These are phyloP conservation scores for Daldinia loculata DNA, from an alignment of 495 filamentous ascomycete species.

Conservation along the genomic window DNA sequence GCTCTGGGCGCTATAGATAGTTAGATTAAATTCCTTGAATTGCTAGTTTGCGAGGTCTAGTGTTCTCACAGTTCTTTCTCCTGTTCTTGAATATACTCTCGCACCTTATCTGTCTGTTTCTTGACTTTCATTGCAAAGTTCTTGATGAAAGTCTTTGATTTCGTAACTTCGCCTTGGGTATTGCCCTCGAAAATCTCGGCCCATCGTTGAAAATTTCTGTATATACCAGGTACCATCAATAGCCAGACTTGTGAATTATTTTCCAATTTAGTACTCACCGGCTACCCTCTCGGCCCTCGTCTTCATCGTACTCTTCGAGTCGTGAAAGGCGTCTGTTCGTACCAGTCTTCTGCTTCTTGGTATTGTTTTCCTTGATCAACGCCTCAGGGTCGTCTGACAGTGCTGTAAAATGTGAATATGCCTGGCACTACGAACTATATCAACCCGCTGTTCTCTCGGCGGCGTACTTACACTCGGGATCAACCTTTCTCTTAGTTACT, in stretches of 20 bases:
- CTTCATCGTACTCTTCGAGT: constrained; percentile 51
- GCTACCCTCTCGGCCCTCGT: constrained; percentile 47
- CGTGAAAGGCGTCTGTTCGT: constrained; percentile 36
- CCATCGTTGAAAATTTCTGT: constrained; percentile 41
- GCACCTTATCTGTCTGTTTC: constrained; percentile 24
- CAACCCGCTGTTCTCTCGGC: background rate
- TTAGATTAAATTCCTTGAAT: background rate
- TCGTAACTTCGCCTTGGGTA: constrained; percentile 34
- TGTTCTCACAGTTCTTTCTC: constrained; percentile 39
- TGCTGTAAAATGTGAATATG: constrained; percentile 24
- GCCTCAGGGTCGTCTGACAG: constrained; percentile 20
- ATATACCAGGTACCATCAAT: constrained; percentile 1
- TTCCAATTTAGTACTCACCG: constrained; percentile 34
- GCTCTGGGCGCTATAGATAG: constrained; percentile 11
- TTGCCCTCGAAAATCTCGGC: constrained; percentile 38
- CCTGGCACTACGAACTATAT: background rate
- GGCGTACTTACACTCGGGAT: constrained; percentile 15
- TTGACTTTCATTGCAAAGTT: constrained; percentile 28
- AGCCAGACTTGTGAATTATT: background rate
- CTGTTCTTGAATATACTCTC: constrained; percentile 26
- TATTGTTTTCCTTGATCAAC: constrained; percentile 13
- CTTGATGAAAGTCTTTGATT: constrained; percentile 48
- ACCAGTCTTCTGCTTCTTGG: constrained; percentile 13
- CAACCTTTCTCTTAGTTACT: constrained; percentile 24
- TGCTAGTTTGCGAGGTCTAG: background rate